phyloP scores from a whole-genome alignment of 352 stramenopile genomes.

The Sclerospora graminicola region DNA sequence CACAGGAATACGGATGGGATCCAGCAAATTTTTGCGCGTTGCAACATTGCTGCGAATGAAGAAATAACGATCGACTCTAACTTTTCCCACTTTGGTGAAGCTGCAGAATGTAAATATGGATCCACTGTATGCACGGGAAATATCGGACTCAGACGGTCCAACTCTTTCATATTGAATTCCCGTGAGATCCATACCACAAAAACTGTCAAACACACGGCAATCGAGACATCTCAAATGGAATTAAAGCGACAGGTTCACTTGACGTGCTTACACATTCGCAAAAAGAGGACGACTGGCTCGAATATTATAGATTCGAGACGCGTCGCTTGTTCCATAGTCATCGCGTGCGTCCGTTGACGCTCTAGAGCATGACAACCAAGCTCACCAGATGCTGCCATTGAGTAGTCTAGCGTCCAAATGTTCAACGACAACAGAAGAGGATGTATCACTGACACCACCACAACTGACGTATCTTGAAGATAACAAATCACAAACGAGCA shows the following conservation, averaged over 20 bases:
- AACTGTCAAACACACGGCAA: constrained; percentile 16
- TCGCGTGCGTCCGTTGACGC: constrained; percentile 4
- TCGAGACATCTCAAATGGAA: constrained; percentile 30
- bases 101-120: constrained; percentile 68
- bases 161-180: constrained; percentile 19
- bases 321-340: constrained; percentile 59
- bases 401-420: constrained; percentile 43
- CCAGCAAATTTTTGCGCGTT: constrained; percentile 62
- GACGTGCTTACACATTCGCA: constrained; percentile 64
- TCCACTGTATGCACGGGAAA: constrained; percentile 60
- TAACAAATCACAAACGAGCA: constrained; percentile 12
- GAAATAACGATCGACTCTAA: constrained; percentile 85
- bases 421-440: constrained; percentile 38
- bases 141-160: constrained; percentile 61
- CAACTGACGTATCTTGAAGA: constrained; percentile 4
- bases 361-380: constrained; percentile 1
- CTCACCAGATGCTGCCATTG: constrained; percentile 7
- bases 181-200: constrained; percentile 10
- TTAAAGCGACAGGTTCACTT: constrained; percentile 51
- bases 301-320: constrained; percentile 48
- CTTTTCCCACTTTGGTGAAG: constrained; percentile 74
- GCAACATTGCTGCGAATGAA: constrained; percentile 40
- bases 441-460: constrained; percentile 18
- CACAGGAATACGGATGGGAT: constrained; percentile 57
- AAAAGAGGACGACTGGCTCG: constrained; percentile 53